phyloP scores from a whole-genome alignment of 495 filamentous ascomycete species.

The Echria macrotheca region DNA sequence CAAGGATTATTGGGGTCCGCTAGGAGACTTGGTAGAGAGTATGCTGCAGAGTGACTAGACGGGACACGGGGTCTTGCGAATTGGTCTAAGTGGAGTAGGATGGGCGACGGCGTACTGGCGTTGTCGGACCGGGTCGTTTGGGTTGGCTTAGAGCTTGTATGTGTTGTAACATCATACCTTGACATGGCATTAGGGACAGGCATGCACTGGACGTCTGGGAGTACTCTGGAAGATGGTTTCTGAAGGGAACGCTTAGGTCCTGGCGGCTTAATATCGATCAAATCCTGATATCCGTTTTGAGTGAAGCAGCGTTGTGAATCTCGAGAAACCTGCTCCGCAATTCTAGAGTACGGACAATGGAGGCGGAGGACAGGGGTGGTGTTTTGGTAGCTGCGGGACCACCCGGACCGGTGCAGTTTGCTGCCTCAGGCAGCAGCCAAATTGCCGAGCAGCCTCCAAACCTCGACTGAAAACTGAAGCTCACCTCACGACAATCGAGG shows the following conservation, averaged over 20 bases:
- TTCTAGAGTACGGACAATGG: too few relatives aligned
- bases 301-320: too few relatives aligned
- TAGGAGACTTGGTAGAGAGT: constrained; percentile 93
- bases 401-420: background rate
- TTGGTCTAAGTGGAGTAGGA: too few relatives aligned
- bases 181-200: constrained; percentile 8
- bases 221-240: constrained; percentile 3
- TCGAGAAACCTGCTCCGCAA: too few relatives aligned
- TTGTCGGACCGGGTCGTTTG: constrained; percentile 6
- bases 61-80: too few relatives aligned
- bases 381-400: constrained; percentile 1
- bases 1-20: constrained; percentile 96
- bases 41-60: constrained; percentile 86
- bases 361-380: too few relatives aligned
- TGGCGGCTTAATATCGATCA: background rate
- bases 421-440: constrained; percentile 29
- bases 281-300: background rate
- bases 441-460: constrained; percentile 29
- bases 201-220: constrained; percentile 6
- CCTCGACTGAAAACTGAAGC: constrained; percentile 33
- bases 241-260: background rate
- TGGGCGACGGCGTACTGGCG: constrained; percentile 10
- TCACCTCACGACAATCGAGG: constrained; percentile 32
- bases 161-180: constrained; percentile 8
- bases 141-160: constrained; percentile 13